Evolutionary conservation across 2,329 filamentous ascomycete genomes (phyloP).

Genomic region (Alternaria sp.): DNA sequence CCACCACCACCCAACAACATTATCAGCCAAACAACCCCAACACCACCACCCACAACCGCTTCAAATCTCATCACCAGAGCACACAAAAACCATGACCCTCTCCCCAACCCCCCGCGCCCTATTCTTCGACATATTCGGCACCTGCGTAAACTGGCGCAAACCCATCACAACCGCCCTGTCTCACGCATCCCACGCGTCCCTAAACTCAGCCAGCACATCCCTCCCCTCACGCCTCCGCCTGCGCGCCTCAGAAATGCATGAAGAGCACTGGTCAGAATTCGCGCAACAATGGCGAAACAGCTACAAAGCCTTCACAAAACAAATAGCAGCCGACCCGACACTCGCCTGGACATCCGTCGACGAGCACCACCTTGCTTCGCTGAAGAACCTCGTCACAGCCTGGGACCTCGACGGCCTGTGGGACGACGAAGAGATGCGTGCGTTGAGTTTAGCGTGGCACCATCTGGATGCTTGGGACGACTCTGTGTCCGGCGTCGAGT

Average conservation of each 20-base stretch:
- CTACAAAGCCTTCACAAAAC: conserved; percentile 68
- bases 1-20: neutral
- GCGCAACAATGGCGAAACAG: conserved; percentile 74
- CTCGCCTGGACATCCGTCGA: conserved; percentile 73
- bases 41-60: neutral
- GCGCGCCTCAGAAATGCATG: conserved; percentile 61
- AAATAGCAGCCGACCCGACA: conserved; percentile 58
- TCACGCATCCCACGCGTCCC: conserved; percentile 57
- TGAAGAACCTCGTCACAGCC: conserved; percentile 65
- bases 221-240: conserved; percentile 59
- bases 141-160: conserved; percentile 79
- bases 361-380: conserved; percentile 71
- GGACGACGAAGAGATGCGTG: conserved; percentile 51
- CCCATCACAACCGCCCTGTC: conserved; percentile 69
- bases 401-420: conserved; percentile 69
- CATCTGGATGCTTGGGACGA: conserved; percentile 75
- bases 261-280: conserved; percentile 69
- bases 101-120: conserved; percentile 62
- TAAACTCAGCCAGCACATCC: conserved; percentile 57
- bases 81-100: conserved; percentile 34
- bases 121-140: conserved; percentile 81
- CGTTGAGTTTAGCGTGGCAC: conserved; percentile 73
- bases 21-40: neutral
- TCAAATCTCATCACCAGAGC: conserved; percentile 14
- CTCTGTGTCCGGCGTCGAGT: conserved; percentile 64